Evolutionary conservation across 495 filamentous ascomycete species (phyloP).

Genomic region (Melanomma pulvis-pyrius): DNA sequence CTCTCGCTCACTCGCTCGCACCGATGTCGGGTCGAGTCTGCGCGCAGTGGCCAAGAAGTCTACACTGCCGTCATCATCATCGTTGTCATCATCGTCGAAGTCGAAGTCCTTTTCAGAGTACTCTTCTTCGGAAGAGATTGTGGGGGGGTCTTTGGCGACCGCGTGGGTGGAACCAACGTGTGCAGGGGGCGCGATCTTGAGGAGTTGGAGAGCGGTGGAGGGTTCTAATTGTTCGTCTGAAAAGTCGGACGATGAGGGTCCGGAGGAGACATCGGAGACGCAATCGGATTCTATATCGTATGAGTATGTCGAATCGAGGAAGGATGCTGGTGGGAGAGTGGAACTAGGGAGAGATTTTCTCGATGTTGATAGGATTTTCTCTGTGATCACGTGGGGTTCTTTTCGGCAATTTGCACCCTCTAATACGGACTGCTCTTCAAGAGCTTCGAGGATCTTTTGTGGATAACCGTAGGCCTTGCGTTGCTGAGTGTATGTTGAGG

Average conservation of each 20-base stretch:
- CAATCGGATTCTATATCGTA: conserved; percentile 35
- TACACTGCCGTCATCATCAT: conserved; percentile 23
- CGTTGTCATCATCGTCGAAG: conserved; percentile 3
- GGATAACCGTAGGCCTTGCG: conserved; percentile 16
- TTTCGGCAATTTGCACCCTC: neutral
- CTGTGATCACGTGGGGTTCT: conserved; percentile 20
- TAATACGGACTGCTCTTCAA: conserved; percentile 12
- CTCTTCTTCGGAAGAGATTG: neutral
- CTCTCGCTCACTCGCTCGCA: conserved; percentile 40
- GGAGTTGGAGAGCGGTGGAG: conserved; percentile 11
- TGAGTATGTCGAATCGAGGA: conserved; percentile 42
- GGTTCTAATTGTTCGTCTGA: conserved; percentile 1
- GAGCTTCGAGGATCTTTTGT: conserved; percentile 23
- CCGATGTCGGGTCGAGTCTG: conserved; percentile 37
- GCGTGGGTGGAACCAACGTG: neutral
- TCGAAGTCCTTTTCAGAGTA: neutral
- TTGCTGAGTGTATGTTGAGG: neutral
- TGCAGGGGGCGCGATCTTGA: conserved; percentile 10
- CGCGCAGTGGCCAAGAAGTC: conserved; percentile 46
- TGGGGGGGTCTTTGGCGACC: neutral
- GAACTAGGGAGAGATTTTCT: conserved; percentile 40
- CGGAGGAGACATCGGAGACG: conserved; percentile 32
- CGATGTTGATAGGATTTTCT: conserved; percentile 38
- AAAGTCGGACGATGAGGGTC: conserved; percentile 14
- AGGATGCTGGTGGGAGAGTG: conserved; percentile 41